Percentiles rank a stretch among this genome's conserved stretches.
Evolutionary conservation across 2,329 filamentous ascomycete species (phyloP).

Genomic region (Coniella vitis): DNA sequence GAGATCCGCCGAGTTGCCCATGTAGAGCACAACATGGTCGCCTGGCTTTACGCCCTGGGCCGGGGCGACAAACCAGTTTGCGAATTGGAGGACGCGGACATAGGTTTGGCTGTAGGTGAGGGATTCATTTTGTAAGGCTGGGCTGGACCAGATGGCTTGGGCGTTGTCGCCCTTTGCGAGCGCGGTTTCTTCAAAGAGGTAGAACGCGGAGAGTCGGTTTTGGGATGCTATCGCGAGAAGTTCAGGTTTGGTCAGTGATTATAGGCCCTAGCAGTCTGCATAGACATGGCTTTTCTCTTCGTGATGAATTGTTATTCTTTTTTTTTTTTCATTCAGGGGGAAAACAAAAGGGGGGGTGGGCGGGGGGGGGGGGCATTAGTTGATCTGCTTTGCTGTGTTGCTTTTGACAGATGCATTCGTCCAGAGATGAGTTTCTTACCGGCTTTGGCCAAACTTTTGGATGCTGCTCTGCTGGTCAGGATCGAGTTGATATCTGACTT

Average conservation of each 20-base stretch:
- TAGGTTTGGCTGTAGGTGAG: constrained; percentile 54
- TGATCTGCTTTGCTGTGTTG: too few species aligned
- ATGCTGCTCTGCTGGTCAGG: constrained; percentile 32
- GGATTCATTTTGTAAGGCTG: constrained; percentile 37
- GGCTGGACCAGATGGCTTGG: constrained; percentile 57
- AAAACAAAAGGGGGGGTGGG: too few species aligned
- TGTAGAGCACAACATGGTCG: constrained; percentile 59
- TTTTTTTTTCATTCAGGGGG: too few species aligned
- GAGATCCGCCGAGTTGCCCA: constrained; percentile 63
- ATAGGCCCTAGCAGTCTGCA: background rate
- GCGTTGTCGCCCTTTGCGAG: constrained; percentile 43
- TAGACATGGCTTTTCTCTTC: background rate
- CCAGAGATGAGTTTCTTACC: constrained; percentile 29
- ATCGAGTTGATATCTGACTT: constrained; percentile 51
- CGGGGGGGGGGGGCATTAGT: too few species aligned
- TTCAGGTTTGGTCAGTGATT: background rate
- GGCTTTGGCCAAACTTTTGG: constrained; percentile 40
- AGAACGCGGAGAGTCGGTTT: constrained; percentile 55
- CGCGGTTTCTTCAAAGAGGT: constrained; percentile 54
- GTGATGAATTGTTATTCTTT: background rate
- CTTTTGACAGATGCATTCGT: constrained; percentile 4
- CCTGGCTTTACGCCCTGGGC: constrained; percentile 50
- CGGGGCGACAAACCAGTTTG: constrained; percentile 52
- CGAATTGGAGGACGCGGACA: constrained; percentile 52
- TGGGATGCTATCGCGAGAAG: constrained; percentile 34